These are phyloP conservation scores for Omphalotus guepiniiformis DNA, from an alignment of 768 basidiomycete species.

Conservation along the genomic window DNA sequence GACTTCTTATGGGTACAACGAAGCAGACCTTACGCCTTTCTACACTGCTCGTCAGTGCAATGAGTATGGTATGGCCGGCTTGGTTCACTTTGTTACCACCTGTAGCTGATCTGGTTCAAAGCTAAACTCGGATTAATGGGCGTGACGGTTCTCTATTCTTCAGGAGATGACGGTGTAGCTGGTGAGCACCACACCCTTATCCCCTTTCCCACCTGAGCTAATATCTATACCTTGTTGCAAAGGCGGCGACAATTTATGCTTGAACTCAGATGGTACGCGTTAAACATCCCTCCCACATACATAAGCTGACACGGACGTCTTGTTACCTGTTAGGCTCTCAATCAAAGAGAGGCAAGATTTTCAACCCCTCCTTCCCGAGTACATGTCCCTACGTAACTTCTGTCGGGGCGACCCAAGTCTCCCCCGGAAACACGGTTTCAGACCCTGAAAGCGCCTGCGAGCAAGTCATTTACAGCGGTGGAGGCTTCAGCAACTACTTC, in stretches of 20 bases:
- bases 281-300: neutral
- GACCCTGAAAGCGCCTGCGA: slow-evolving; percentile 44
- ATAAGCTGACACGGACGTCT: slow-evolving; percentile 6
- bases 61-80: slow-evolving; percentile 26
- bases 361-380: slow-evolving; percentile 24
- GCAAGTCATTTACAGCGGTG: slow-evolving; percentile 4
- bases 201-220: neutral
- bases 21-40: slow-evolving; percentile 22
- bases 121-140: slow-evolving; percentile 40
- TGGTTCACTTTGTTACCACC: neutral
- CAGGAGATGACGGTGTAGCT: slow-evolving; percentile 36
- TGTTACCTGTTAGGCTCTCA: slow-evolving; percentile 9
- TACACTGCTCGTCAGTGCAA: slow-evolving; percentile 32
- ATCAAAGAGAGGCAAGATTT: slow-evolving; percentile 15
- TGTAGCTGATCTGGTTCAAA: slow-evolving; percentile 19
- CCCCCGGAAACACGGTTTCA: slow-evolving; percentile 34
- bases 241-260: slow-evolving; percentile 24
- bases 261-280: slow-evolving; percentile 16
- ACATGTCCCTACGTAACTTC: slow-evolving; percentile 49
- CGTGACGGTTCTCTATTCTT: slow-evolving; percentile 30
- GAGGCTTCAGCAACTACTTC: slow-evolving; percentile 28
- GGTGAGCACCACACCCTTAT: slow-evolving; percentile 17
- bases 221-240: neutral
- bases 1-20: slow-evolving; percentile 32
- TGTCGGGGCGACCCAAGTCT: slow-evolving; percentile 48